Base-by-base conservation (phyloP, 257 asterid species). In the Nicotiana obtusifolia region DNA sequence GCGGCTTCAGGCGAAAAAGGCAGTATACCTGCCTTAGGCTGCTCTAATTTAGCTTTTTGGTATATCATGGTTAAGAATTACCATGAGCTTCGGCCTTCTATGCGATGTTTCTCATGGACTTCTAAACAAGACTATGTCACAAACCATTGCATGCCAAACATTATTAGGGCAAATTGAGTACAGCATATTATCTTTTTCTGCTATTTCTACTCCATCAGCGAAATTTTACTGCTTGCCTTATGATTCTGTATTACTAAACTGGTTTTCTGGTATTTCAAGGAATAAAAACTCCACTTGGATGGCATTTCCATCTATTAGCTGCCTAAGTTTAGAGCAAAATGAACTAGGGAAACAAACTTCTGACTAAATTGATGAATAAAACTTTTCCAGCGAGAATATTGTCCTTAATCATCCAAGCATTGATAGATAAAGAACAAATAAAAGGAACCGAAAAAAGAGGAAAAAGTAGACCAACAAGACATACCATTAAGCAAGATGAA, bases 401-500 rank as follows among this genome's bases (percentile, higher is more conserved):
- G 15, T 9, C 35, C 73, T 44, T 10, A 17, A 28, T 41, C 7
- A 67, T 64, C 17, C 16, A 44, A n/a, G 17, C 3, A 76, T 64
- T 4, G 26, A 6, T 0, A 16, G 54, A 20, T 41, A 59, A 44
- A 79, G 30, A 19, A 22, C 17, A 16, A 35, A 53, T 16, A 59
- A 61, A 33, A 33, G 11, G 22, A 61, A 76, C 53, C 53, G 10
- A 60, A 54, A 1, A 78, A 41, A 78, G 11, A 0, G 0, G 41
- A 20, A 0, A 31, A 66, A 57, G 59, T 76, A 20, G 41, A n/a
- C 24, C 33, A 30, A 35, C 56, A n/a, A 62, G 35, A 41, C 85
- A 26, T 88, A 93, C 97, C 88, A 61, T 81, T 66, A 93, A 52
- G 28, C 81, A 87, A 16, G 93, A 82, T 3, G 93, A 86, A 83